These are phyloP conservation scores for Royoungia palumana DNA, from an alignment of 768 basidiomycete species.

Conservation along the genomic window DNA sequence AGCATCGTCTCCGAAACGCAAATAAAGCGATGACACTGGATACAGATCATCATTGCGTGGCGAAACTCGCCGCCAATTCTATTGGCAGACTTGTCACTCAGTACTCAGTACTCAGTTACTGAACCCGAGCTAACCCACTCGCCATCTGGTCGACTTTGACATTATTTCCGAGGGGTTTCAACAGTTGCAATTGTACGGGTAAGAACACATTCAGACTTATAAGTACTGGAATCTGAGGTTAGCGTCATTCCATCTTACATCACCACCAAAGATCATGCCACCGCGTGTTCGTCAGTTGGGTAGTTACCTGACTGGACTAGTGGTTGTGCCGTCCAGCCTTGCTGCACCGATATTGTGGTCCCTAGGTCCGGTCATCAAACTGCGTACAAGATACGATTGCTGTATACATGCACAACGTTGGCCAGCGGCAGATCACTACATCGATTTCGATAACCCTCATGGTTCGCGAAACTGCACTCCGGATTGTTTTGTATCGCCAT, in stretches of 20 bases:
- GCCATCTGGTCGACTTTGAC: neutral
- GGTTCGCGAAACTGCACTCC: no score
- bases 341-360: no score
- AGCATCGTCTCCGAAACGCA: neutral
- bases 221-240: neutral
- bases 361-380: neutral
- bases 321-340: no score
- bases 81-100: no score
- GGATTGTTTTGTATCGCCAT: neutral
- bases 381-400: neutral
- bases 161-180: neutral
- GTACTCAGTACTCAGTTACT: no score
- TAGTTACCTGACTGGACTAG: no score
- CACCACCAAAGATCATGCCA: neutral
- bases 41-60: neutral
- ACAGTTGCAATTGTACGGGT: neutral
- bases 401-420: neutral
- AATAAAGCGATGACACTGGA: neutral
- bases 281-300: neutral
- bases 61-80: neutral
- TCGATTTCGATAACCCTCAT: neutral
- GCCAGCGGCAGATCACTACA: neutral
- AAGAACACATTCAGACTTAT: neutral
- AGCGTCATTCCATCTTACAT: neutral
- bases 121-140: no score